Evolutionary conservation across 257 asterid genomes (phyloP).

Genomic region (Nicotiana tomentosiformis): DNA sequence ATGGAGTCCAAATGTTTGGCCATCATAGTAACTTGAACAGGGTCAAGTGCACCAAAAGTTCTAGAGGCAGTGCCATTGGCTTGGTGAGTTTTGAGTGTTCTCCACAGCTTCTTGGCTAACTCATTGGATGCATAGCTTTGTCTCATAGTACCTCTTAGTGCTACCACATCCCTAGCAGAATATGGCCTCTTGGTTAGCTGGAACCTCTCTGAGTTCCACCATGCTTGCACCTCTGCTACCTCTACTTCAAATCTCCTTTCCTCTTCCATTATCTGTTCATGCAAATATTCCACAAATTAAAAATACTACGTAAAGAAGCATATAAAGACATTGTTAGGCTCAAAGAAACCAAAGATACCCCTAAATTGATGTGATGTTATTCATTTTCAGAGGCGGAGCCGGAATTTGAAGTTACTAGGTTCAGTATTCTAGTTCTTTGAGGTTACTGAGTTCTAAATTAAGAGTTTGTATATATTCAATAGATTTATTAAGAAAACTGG

Average conservation of each 20-base stretch:
- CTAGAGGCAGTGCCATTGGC: slow-evolving; percentile 86
- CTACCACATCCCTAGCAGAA: slow-evolving; percentile 87
- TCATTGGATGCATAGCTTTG: slow-evolving; percentile 79
- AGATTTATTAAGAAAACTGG: too few relatives aligned
- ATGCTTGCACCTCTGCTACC: slow-evolving; percentile 86
- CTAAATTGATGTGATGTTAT: too few relatives aligned
- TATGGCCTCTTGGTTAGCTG: slow-evolving; percentile 76
- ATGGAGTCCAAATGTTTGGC: slow-evolving; percentile 83
- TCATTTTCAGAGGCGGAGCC: too few relatives aligned
- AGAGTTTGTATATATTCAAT: too few relatives aligned
- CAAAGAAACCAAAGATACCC: too few relatives aligned
- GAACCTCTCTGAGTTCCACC: slow-evolving; percentile 97
- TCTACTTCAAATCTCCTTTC: slow-evolving; percentile 85
- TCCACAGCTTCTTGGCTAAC: slow-evolving; percentile 91
- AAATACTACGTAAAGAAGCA: too few relatives aligned
- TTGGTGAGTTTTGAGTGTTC: slow-evolving; percentile 83
- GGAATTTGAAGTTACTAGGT: too few relatives aligned
- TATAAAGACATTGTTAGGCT: too few relatives aligned
- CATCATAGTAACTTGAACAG: slow-evolving; percentile 98
- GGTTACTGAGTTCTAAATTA: too few relatives aligned
- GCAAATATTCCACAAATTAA: neutral
- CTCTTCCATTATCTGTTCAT: slow-evolving; percentile 84
- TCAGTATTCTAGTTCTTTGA: too few relatives aligned
- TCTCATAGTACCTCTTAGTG: slow-evolving; percentile 74
- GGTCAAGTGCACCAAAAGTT: slow-evolving; percentile 94